Base-by-base conservation (phyloP, 116 monocot species). In the Thalassia testudinum region DNA sequence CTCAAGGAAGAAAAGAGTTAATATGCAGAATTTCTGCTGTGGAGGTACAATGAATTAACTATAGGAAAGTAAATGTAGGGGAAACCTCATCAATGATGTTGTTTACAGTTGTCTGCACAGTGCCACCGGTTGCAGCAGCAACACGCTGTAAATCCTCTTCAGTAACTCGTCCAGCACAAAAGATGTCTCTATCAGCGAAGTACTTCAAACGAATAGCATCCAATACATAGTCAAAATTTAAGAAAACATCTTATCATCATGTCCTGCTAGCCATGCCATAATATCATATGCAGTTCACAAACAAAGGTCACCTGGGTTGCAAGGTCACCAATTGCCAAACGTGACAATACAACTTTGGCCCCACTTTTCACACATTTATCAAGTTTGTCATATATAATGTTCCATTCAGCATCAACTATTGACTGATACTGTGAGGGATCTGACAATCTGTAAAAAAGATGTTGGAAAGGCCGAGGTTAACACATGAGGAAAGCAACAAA, bases 381-480 rank as follows among this genome's bases (percentile, higher is more conserved):
- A 45, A 95, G 70, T 55, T 95, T 95, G 63, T 95, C 95, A 79
- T 95, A 95, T 49, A 95, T 95, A 42, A 95, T 95, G 67, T 95
- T 95, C 95, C 95, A 95, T 42, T 95, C 95, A 51, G 95, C 95
- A 77, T 95, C 85, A 61, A 95, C 95, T 59, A 95, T 85, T 63
- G 88, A 95, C 48, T 95, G 95, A 67, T 95, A 95, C 37, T 95
- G 88, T 42, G 66, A 19, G 50, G 95, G 95, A 54, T 95, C 95
- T 25, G 88, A 77, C 43, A 95, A 56, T 58, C 95, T 95, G 65
- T 7, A 16, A 53, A 66, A 52, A 13, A 58, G 42, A 42, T 11
- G n/a, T n/a, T n/a, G 47, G n/a, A 26, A 19, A 49, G 18, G 54
- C 21, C 10, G 27, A 21, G 1, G 50, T 19, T 8, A 43, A 17